Evolutionary conservation across 202 grass and related monocot genomes (phyloP).

Genomic region (Alloteropsis angusta): DNA sequence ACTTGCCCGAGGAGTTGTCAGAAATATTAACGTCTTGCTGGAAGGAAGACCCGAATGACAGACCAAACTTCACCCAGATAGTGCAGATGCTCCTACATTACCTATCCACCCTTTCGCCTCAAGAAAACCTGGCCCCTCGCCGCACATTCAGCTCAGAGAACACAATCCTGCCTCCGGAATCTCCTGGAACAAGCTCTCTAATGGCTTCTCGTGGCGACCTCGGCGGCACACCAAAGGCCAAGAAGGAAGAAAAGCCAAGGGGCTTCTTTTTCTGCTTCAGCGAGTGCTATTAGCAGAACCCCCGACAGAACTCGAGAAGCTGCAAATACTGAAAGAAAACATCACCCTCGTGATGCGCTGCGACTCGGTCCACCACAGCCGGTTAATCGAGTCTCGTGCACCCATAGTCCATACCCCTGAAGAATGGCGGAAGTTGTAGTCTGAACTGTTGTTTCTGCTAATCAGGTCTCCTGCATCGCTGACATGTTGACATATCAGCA

Average conservation of each 20-base stretch:
- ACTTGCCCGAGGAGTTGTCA: conserved; percentile 68
- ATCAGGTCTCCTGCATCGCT: conserved; percentile 22
- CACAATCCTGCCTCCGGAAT: conserved; percentile 74
- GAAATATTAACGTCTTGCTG: conserved; percentile 87
- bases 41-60: conserved; percentile 84
- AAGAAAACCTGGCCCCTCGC: conserved; percentile 42
- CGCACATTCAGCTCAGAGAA: conserved; percentile 82
- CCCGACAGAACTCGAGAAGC: conserved; percentile 1
- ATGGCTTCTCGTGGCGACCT: conserved; percentile 75
- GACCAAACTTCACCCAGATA: conserved; percentile 91
- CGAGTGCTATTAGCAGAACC: conserved; percentile 70
- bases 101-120: conserved; percentile 66
- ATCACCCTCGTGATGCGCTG: background rate
- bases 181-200: conserved; percentile 85
- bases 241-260: conserved; percentile 51
- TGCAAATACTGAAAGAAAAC: conserved; percentile 17
- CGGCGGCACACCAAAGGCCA: conserved; percentile 42
- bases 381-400: background rate
- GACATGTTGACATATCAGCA: conserved; percentile 34
- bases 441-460: conserved; percentile 33
- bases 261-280: conserved; percentile 94
- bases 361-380: background rate
- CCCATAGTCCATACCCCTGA: conserved; percentile 20
- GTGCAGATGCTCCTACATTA: conserved; percentile 93
- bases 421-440: conserved; percentile 18